Conservation (phyloP, 176 grass and related monocot genomes). For the Oryza nivara region DNA sequence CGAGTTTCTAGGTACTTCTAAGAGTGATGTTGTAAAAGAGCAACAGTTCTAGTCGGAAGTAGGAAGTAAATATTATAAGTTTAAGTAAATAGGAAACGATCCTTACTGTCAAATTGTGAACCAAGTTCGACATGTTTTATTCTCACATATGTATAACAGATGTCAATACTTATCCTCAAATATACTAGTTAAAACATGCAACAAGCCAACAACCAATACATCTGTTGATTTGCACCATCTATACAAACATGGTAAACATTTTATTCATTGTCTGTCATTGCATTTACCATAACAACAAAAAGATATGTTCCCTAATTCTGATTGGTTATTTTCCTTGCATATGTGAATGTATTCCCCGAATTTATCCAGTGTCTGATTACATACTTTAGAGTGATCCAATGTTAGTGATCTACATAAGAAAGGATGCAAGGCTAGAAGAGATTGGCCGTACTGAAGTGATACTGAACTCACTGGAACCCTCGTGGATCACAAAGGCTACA, state of each 20-base stretch:
- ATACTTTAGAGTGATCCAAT: conserved; percentile 87
- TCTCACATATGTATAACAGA: neutral
- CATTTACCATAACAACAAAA: conserved; percentile 4
- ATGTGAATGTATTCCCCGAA: conserved; percentile 4
- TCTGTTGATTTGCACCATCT: neutral
- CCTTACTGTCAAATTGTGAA: neutral
- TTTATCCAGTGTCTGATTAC: conserved; percentile 27
- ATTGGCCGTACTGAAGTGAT: conserved; percentile 93
- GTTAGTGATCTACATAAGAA: conserved; percentile 69
- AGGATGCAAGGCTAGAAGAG: conserved; percentile 81
- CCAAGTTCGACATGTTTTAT: neutral
- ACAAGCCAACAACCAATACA: neutral
- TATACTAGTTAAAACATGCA: neutral
- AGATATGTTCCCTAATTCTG: conserved; percentile 35
- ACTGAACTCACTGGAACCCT: conserved; percentile 75
- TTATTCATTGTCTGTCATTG: neutral
- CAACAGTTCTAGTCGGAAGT: neutral
- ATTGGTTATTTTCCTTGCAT: neutral
- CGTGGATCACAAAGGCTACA: conserved; percentile 85
- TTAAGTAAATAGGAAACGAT: neutral
- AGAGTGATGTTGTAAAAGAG: neutral
- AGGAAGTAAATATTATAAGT: neutral
- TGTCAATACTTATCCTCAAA: neutral
- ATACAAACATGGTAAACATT: conserved; percentile 13
- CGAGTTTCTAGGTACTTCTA: neutral